Evolutionary conservation across 805 yeast genomes (phyloP), one percentile per base, ranked within the genome.

Genomic region (Teunomyces barrocoloradensis): DNA sequence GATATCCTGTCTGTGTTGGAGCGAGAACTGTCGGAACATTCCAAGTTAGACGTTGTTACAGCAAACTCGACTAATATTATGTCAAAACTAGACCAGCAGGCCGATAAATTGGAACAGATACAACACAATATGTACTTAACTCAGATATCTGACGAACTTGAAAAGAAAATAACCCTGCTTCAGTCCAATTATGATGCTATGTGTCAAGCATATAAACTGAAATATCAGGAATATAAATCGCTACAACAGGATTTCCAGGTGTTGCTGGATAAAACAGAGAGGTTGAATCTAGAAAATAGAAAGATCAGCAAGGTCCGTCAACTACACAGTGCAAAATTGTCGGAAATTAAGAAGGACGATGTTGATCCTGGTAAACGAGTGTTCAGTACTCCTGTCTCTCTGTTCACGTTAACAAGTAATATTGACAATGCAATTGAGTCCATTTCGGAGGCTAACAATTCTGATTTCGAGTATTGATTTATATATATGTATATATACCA

Each of bases 341-440:
- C 35, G 35, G 59, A 46, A 25, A 51, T 59, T 1, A 48, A 45
- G 42, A 32, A 25, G n/a, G 40, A 27, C 9, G 38, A 29, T 5
- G 30, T 23, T 13, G 23, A 17, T 13, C 38, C 37, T 12, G 39
- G 21, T 30, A 66, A 64, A 43, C 55, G 72, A 47, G 54, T 65
- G 1, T 60, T 60, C 9, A 66, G 71, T 49, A 58, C 68, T 1
- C 68, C 68, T 13, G 25, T 23, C n/a, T 23, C 40, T 6, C 20
- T 12, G 29, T 4, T 23, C 10, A 45, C 43, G 11, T 18, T 18
- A 5, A 33, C 20, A 25, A 12, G 40, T 18, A 21, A 34, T 43
- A 36, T 45, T 33, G 40, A 49, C 27, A 17, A 40, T 12, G 43
- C 36, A 35, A 17, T 46, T 20, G 49, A 39, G 12, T 34, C 40